These are phyloP conservation scores for Thalassiosira livingstoniorum DNA, from an alignment of 352 stramenopile species.

Conservation along the genomic window DNA sequence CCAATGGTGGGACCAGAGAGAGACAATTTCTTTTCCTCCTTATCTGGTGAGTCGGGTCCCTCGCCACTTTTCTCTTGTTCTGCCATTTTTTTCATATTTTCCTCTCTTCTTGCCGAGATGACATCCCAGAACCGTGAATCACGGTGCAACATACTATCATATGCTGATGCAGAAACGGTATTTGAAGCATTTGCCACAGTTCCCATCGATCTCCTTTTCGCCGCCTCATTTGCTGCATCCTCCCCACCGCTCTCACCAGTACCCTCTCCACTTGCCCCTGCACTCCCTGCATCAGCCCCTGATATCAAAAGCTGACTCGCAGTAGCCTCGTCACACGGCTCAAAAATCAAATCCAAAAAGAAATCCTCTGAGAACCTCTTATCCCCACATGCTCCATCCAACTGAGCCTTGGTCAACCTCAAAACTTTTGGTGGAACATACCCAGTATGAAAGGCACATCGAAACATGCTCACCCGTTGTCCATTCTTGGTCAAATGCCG, in stretches of 20 bases:
- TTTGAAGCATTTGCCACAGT: conserved; percentile 15
- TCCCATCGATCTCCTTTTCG: conserved; percentile 38
- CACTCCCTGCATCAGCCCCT: conserved; percentile 11
- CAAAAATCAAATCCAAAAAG: conserved; percentile 97
- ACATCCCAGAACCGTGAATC: conserved; percentile 87
- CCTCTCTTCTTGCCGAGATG: conserved; percentile 71
- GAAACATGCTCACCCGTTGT: conserved; percentile 95
- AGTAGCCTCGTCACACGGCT: conserved; percentile 87
- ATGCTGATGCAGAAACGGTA: conserved; percentile 67
- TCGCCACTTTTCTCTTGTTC: conserved; percentile 26
- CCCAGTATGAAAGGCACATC: conserved; percentile 97
- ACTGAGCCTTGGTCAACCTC: conserved; percentile 94
- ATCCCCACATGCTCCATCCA: conserved; percentile 95
- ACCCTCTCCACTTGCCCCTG: neutral
- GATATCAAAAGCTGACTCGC: conserved; percentile 66
- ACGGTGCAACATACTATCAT: conserved; percentile 84
- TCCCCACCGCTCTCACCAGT: conserved; percentile 17
- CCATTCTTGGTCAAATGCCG: conserved; percentile 89
- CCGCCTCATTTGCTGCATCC: conserved; percentile 41
- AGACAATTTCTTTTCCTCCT: conserved; percentile 28
- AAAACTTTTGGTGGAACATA: conserved; percentile 96
- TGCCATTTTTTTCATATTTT: conserved; percentile 61
- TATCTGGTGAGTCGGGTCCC: neutral
- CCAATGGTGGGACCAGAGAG: conserved; percentile 76
- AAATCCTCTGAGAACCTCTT: conserved; percentile 94